Conservation (phyloP, 2,329 filamentous ascomycete genomes). For the Cercospora zeae-maydis region DNA sequence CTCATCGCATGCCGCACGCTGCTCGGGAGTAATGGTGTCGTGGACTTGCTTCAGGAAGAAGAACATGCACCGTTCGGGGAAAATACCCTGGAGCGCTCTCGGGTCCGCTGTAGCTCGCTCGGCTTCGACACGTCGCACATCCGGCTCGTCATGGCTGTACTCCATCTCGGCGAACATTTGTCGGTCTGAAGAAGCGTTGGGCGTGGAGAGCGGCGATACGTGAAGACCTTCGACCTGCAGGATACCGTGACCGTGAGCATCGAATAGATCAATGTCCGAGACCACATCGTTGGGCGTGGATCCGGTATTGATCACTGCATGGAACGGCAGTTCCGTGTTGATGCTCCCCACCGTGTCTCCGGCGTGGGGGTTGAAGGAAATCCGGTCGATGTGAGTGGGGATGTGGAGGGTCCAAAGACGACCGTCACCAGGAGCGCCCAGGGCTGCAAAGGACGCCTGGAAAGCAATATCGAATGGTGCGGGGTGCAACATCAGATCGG, state of each 20-base stretch:
- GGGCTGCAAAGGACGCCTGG: constrained; percentile 21
- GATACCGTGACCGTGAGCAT: neutral
- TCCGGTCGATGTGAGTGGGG: neutral
- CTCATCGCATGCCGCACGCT: neutral
- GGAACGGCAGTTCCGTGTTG: neutral
- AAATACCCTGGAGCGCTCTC: neutral
- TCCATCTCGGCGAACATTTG: neutral
- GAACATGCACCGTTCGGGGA: neutral
- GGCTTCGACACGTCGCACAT: neutral
- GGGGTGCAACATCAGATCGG: constrained; percentile 27
- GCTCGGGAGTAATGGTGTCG: neutral
- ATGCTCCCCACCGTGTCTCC: neutral
- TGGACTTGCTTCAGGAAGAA: neutral
- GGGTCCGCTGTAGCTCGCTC: neutral
- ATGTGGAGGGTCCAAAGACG: neutral
- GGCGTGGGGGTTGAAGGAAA: neutral
- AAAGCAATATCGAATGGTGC: constrained; percentile 32
- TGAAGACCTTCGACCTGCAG: neutral
- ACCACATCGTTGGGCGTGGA: neutral
- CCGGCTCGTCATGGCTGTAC: neutral
- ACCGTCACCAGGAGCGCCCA: neutral
- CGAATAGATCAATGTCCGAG: neutral
- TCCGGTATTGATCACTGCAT: neutral
- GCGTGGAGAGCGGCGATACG: neutral
- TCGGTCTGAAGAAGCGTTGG: neutral